Evolutionary conservation across 1,284 basidiomycete genomes (phyloP), one percentile per base, ranked within the genome.

Genomic region (Omphalotus olearius): DNA sequence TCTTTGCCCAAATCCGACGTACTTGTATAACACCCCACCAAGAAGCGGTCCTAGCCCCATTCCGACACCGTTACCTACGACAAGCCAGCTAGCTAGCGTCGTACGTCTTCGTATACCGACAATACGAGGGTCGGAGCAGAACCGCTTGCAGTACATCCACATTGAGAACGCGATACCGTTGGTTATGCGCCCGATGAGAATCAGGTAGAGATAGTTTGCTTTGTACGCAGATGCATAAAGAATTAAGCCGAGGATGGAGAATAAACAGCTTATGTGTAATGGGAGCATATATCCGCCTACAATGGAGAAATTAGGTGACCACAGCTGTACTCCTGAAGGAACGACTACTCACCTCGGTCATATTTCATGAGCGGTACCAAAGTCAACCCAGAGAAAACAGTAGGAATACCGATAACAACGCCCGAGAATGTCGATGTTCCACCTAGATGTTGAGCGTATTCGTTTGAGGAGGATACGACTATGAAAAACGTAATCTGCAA

Each of bases 391-490:
- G 81, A 78, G 52, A 82, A 72, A 0, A 77, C 69, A 4, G 79
- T 78, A 1, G 81, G 81, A 30, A 88, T 84, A 59, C 85, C 85
- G 53, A 87, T 84, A 16, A 80, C 74, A 10, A 88, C 61, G 56
- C 85, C 85, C 30, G 83, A 80, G 60, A 88, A 88, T 0, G 80
- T 83, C 11, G 82, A 70, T 10, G 69, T 75, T 13, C 85, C 85
- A 28, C 84, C 84, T 2, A 88, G 67, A 59, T 78, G 71, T 53
- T 79, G 71, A 0, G 82, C 79, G 60, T 87, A 87, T 46, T 72
- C 69, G 60, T 76, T 80, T 1, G 83, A 79, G 0, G 85, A 83
- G 1, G 85, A 82, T 2, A 88, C 80, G 35, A 85, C 70, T 54
- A 85, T 77, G 64, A 83, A 88, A 68, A 86, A 86, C 0, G 81